phyloP scores from a whole-genome alignment of 371 early-diverging fungal species.

The Lichtheimia ramosa region DNA sequence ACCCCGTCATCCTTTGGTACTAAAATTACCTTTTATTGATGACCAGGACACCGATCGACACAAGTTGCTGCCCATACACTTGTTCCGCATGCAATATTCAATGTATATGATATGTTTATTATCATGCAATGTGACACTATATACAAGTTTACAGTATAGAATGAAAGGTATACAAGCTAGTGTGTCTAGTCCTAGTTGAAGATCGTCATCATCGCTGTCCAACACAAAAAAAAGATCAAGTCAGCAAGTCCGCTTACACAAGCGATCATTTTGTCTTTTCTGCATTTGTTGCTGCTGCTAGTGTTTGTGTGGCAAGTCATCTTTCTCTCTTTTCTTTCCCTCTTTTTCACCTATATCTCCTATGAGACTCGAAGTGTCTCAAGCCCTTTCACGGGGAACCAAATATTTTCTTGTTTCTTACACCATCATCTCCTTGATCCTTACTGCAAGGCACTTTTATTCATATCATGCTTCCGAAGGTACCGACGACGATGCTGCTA shows the following conservation, averaged over 20 bases:
- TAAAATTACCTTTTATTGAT: too few relatives aligned
- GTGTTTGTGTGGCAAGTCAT: background rate
- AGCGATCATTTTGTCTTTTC: slow-evolving; percentile 2
- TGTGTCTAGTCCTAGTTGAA: too few relatives aligned
- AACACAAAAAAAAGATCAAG: background rate
- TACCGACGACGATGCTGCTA: slow-evolving; percentile 5
- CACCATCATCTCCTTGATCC: slow-evolving; percentile 12
- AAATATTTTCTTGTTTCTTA: slow-evolving; percentile 15
- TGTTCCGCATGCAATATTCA: too few relatives aligned
- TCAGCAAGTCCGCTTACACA: slow-evolving; percentile 7
- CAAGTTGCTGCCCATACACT: too few relatives aligned
- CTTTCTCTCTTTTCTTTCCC: slow-evolving; percentile 10
- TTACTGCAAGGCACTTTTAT: slow-evolving; percentile 20
- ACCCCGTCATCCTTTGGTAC: too few relatives aligned
- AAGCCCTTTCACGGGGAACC: slow-evolving; percentile 2
- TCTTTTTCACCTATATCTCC: background rate
- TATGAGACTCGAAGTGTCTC: slow-evolving; percentile 16
- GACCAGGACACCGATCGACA: too few relatives aligned
- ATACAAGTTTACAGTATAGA: background rate
- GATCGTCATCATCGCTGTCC: too few relatives aligned
- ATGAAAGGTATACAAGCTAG: background rate
- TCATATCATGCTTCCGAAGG: slow-evolving; percentile 8
- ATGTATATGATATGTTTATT: too few relatives aligned
- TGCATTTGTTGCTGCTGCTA: slow-evolving; percentile 2
- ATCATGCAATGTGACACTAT: background rate